A percentile compares a stretch with the other conserved stretches of the same genome.
Evolutionary conservation across 305 asterid species (phyloP).

Genomic region (Nicotiana rustica): DNA sequence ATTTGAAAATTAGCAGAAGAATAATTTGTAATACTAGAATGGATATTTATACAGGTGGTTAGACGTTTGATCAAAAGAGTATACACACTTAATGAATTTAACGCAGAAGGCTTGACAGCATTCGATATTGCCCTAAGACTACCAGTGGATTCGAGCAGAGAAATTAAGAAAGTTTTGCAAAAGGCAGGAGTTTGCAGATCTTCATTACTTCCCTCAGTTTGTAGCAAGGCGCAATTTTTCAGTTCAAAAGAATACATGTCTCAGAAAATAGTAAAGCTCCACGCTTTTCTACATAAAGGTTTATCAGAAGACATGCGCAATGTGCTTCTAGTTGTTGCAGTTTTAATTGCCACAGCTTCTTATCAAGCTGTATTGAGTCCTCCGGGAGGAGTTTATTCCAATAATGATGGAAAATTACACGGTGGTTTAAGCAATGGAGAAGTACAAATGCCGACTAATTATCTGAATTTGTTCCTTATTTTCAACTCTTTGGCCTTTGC

Average conservation of each 20-base stretch:
- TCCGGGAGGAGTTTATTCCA: neutral
- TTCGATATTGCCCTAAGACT: neutral
- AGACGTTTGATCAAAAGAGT: neutral
- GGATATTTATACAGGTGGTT: no score
- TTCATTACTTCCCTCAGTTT: neutral
- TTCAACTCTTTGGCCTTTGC: neutral
- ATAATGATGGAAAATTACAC: neutral
- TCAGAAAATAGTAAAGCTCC: neutral
- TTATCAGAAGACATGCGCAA: neutral
- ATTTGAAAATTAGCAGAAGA: no score
- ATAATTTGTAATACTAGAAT: no score
- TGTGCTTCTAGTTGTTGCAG: neutral
- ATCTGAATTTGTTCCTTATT: neutral
- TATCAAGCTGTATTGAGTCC: neutral
- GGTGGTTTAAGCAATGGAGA: neutral
- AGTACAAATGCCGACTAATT: neutral
- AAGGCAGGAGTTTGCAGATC: neutral
- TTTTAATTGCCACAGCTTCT: no score
- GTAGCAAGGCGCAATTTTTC: neutral
- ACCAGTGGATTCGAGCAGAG: neutral
- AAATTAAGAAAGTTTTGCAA: slow-evolving; percentile 3
- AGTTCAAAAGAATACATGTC: neutral
- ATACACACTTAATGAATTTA: neutral
- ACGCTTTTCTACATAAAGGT: neutral
- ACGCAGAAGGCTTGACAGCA: neutral